Evolutionary conservation across 176 grass and related monocot species (phyloP), one percentile per base, ranked within the genome.

Genomic region (Ampelocalamus luodianensis): DNA sequence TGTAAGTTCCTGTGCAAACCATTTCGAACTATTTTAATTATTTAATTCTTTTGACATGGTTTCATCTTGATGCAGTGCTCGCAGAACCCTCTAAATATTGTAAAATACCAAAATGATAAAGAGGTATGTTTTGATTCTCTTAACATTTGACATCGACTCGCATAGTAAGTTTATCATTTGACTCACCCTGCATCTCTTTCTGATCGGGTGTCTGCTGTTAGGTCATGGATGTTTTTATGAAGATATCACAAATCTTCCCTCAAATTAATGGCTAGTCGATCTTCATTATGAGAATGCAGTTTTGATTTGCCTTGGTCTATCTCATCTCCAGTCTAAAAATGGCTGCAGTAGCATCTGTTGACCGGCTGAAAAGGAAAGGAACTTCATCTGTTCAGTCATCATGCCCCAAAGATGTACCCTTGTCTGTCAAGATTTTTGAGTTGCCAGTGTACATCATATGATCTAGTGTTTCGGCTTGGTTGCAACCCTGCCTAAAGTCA

Each of bases 201-300:
- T 76, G 62, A 85, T 39, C 9, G 77, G 22, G 27, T 70, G 23
- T 78, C 32, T 62, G 18, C 63, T 91, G 27, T 51, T 72, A 99
- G 96, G 88, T 99, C 79, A 99, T 99, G 96, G 96, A 99, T 86
- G 96, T 99, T 64, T 99, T 99, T 72, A 87, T 74, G 81, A 99
- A 96, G 91, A 99, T 99, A 92, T 90, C 93, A 26, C 91, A 99
- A 81, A 92, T 99, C 88, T 99, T 99, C 79, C 96, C 96, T 7
- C 91, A 91, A 66, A 92, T 90, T 60, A 87, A 92, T 39, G 93
- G 96, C 80, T 99, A 93, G 92, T 75, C 8, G 16, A 66, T 44
- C 29, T 86, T 66, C 56, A 7, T 45, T 0, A 29, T 26, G 78
- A 34, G 65, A 54, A 46, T 42, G 68, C 85, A 86, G 83, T 91